Evolutionary conservation across 495 filamentous ascomycete species (phyloP).

Genomic region (Neurospora sp.): DNA sequence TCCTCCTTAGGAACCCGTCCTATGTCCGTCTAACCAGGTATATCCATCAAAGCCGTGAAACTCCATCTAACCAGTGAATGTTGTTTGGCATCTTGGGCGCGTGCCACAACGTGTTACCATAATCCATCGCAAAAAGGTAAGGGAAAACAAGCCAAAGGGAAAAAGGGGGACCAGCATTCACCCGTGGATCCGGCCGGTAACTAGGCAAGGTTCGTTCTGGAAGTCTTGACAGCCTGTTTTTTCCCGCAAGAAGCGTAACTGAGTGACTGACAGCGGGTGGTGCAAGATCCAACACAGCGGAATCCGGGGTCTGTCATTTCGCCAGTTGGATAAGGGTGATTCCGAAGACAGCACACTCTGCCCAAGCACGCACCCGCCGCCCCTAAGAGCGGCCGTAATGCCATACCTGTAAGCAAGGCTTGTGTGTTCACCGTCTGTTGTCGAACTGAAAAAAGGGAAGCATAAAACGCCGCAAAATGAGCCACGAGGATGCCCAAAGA

Average conservation of each 20-base stretch:
- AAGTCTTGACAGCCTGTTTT: neutral
- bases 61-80: neutral
- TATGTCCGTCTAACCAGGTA: neutral
- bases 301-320: conserved; percentile 2
- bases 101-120: neutral
- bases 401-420: neutral
- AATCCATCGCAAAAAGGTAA: neutral
- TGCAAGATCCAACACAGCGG: conserved; percentile 6
- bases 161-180: neutral
- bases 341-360: neutral
- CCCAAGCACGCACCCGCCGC: neutral
- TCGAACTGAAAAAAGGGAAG: neutral
- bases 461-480: neutral
- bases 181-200: neutral
- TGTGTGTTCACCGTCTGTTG: neutral
- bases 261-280: neutral
- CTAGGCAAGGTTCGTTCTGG: neutral
- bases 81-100: neutral
- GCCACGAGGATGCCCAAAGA: neutral
- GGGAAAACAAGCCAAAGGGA: conserved; percentile 2
- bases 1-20: neutral
- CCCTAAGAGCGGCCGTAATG: neutral
- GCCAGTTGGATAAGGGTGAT: neutral
- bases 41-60: neutral
- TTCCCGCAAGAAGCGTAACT: neutral